Conservation (phyloP, 2,329 filamentous ascomycete species). For the Uncinocarpus reesii region DNA sequence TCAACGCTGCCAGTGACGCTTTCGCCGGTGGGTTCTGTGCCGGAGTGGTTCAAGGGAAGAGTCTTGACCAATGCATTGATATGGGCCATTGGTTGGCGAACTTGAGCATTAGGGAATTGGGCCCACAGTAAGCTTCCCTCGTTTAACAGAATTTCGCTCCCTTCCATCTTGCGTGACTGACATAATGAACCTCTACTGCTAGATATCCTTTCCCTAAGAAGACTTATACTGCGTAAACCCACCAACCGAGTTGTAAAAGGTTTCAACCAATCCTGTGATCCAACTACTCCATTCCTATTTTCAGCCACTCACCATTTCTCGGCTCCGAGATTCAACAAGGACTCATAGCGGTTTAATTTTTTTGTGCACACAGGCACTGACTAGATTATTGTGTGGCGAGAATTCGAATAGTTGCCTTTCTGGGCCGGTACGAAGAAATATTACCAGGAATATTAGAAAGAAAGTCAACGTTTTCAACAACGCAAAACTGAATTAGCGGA, state of each 20-base stretch:
- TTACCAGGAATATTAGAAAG: not conserved
- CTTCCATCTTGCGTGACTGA: not conserved
- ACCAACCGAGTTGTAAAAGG: not conserved
- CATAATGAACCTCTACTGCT: slow-evolving; percentile 11
- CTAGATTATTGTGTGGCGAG: not conserved
- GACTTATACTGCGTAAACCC: slow-evolving; percentile 45
- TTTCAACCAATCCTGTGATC: not conserved
- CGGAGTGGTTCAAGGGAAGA: slow-evolving; percentile 74
- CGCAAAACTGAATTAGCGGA: too few relatives aligned
- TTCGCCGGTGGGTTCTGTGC: slow-evolving; percentile 92
- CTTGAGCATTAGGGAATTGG: slow-evolving; percentile 87
- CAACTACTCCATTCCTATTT: not conserved
- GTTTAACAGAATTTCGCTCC: not conserved
- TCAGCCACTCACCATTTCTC: not conserved
- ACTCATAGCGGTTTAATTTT: not conserved
- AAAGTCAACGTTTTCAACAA: slow-evolving; percentile 28
- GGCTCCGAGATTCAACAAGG: not conserved
- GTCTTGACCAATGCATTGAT: slow-evolving; percentile 67
- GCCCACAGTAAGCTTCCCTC: slow-evolving; percentile 69
- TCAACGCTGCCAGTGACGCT: slow-evolving; percentile 57
- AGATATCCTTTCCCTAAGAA: slow-evolving; percentile 79
- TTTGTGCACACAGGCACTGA: not conserved
- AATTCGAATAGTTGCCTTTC: not conserved
- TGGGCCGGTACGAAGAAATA: not conserved
- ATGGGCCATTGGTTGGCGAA: slow-evolving; percentile 95